Evolutionary conservation across 192 early-diverging fungal genomes (phyloP).

Genomic region (Mortierella claussenii): DNA sequence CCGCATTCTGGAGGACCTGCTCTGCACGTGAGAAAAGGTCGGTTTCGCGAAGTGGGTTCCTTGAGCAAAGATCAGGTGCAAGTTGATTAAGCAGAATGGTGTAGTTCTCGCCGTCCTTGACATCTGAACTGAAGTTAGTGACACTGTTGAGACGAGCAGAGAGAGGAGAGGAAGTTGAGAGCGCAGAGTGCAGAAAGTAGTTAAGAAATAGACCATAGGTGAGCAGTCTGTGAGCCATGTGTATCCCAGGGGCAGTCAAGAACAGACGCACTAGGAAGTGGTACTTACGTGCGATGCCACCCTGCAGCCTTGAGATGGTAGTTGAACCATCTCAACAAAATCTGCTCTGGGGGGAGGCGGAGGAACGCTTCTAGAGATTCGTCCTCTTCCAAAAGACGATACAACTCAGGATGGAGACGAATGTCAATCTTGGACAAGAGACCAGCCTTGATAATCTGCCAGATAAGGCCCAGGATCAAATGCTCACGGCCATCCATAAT

Average conservation of each 20-base stretch:
- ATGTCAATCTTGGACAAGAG: slow-evolving; percentile 97
- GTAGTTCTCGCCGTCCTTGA: slow-evolving; percentile 96
- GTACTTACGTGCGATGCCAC: slow-evolving; percentile 81
- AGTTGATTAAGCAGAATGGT: slow-evolving; percentile 94
- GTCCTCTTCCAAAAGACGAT: slow-evolving; percentile 91
- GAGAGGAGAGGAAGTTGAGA: too few species aligned
- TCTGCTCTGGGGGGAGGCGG: slow-evolving; percentile 94
- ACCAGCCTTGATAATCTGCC: slow-evolving; percentile 99
- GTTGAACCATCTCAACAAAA: slow-evolving; percentile 99
- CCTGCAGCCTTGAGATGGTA: slow-evolving; percentile 96
- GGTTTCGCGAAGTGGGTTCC: slow-evolving; percentile 79
- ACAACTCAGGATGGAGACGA: slow-evolving; percentile 97
- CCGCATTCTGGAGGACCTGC: slow-evolving; percentile 87
- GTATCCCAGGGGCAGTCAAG: neutral
- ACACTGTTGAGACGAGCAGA: slow-evolving; percentile 60
- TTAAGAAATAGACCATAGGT: neutral
- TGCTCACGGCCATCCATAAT: slow-evolving; percentile 97
- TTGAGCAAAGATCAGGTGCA: slow-evolving; percentile 82
- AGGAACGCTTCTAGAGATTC: slow-evolving; percentile 96
- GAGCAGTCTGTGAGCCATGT: neutral
- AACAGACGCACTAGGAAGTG: too few species aligned
- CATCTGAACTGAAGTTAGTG: slow-evolving; percentile 91
- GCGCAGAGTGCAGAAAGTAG: neutral
- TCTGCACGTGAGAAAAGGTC: slow-evolving; percentile 91
- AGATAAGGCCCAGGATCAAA: slow-evolving; percentile 95